Evolutionary conservation across 345 rosid genomes (phyloP).

Genomic region (Ceriops zippeliana): DNA sequence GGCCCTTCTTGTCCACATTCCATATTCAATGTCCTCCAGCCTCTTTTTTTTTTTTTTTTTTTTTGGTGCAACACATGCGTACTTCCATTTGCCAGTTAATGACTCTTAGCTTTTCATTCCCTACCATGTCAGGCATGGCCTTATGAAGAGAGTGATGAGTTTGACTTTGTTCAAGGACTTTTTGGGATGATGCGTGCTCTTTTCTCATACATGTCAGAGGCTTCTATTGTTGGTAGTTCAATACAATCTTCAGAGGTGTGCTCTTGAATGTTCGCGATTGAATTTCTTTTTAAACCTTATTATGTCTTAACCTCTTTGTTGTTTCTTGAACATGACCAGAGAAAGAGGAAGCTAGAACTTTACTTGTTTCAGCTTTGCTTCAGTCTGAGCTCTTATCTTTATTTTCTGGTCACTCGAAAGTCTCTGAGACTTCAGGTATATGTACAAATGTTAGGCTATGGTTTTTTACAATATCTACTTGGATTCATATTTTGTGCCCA

Average conservation of each 20-base stretch:
- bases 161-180: slow-evolving; percentile 87
- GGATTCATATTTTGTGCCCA: not conserved
- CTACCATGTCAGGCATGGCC: slow-evolving; percentile 71
- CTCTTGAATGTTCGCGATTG: slow-evolving; percentile 4
- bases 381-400: slow-evolving; percentile 74
- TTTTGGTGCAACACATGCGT: not conserved
- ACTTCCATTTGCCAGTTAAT: not conserved
- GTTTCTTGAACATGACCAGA: slow-evolving; percentile 33
- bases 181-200: slow-evolving; percentile 68
- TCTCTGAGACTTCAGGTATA: slow-evolving; percentile 74
- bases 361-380: slow-evolving; percentile 57
- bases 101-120: not conserved
- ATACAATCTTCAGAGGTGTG: slow-evolving; percentile 46
- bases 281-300: not conserved
- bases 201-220: slow-evolving; percentile 48
- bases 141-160: slow-evolving; percentile 74
- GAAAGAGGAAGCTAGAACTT: slow-evolving; percentile 57
- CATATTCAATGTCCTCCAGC: not conserved
- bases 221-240: slow-evolving; percentile 27
- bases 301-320: not conserved
- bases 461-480: not conserved
- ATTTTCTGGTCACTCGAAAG: slow-evolving; percentile 75
- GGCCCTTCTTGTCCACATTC: not conserved
- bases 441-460: slow-evolving; percentile 7
- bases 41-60: not conserved